Percentiles rank a stretch among this genome's conserved stretches.
Conservation (phyloP, 202 grass and related monocot genomes). For the Digitaria exilis region DNA sequence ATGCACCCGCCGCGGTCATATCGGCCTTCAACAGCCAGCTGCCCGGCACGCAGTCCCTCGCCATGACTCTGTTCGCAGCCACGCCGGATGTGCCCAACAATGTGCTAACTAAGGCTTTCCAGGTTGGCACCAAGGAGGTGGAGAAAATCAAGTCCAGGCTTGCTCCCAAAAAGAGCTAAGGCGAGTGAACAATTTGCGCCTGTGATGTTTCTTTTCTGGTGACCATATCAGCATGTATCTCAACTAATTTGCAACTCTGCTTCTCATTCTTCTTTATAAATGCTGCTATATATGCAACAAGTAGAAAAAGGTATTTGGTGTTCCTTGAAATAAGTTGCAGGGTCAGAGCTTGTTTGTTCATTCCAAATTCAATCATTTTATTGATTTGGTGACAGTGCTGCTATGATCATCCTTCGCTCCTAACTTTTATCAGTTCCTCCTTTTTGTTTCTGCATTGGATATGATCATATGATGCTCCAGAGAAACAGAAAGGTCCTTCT, state of each 20-base stretch:
- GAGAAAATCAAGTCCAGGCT: no score
- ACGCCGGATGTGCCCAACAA: no score
- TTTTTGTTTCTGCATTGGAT: background rate
- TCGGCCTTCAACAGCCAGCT: no score
- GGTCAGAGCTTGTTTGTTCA: slow-evolving; percentile 19
- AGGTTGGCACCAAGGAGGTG: no score
- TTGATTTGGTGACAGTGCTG: background rate
- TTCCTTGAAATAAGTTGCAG: slow-evolving; percentile 33
- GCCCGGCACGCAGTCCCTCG: no score
- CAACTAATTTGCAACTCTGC: slow-evolving; percentile 9
- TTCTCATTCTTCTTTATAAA: slow-evolving; percentile 15
- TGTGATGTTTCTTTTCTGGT: background rate
- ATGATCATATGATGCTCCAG: slow-evolving; percentile 16
- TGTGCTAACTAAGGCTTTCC: no score
- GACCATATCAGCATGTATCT: background rate
- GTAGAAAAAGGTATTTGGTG: background rate
- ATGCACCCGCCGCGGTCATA: no score
- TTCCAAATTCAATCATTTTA: slow-evolving; percentile 30
- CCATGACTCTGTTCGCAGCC: no score
- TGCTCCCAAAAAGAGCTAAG: slow-evolving; percentile 32
- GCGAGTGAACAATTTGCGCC: background rate
- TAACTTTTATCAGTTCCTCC: background rate
- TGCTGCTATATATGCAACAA: slow-evolving; percentile 35
- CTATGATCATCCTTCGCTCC: background rate
- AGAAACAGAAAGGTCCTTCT: background rate